Evolutionary conservation across 768 basidiomycete species (phyloP).

Genomic region (Macrolepiota albuminosa): DNA sequence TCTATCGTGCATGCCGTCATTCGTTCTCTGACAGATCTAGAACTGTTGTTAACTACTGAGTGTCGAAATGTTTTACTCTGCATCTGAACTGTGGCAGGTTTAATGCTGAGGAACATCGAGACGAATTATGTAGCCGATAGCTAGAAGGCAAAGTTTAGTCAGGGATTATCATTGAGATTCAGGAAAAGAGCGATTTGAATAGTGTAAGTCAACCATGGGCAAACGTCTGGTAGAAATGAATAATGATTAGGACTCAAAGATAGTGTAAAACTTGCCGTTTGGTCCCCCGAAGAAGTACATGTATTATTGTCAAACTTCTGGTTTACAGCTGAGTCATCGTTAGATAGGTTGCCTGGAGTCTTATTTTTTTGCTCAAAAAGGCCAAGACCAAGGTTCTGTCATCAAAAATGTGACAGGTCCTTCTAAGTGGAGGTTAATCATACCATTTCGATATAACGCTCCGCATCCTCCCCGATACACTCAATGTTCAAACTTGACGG

Average conservation of each 20-base stretch:
- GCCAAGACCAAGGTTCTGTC: constrained; percentile 62
- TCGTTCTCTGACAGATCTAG: no score
- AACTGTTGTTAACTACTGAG: no score
- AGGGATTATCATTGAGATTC: not conserved
- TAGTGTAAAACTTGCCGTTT: not conserved
- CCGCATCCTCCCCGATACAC: constrained; percentile 42
- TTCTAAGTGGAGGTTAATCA: not conserved
- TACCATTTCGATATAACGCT: constrained; percentile 66
- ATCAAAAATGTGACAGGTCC: not conserved
- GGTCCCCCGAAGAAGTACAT: not conserved
- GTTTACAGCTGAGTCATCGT: constrained; percentile 17
- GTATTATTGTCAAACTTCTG: not conserved
- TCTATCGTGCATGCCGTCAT: no score
- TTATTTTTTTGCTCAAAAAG: constrained; percentile 43
- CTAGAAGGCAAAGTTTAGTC: no score
- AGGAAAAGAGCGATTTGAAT: not conserved
- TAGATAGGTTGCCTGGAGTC: constrained; percentile 6
- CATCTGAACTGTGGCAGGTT: no score
- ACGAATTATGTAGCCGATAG: not conserved
- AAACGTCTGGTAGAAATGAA: not conserved
- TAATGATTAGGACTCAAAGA: not conserved
- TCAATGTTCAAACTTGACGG: constrained; percentile 70
- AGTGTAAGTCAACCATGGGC: no score
- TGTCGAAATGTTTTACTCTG: no score
- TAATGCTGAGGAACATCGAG: no score